Conservation (phyloP, 2,329 filamentous ascomycete genomes). For the Arthrobotrys pseudoclavata region DNA sequence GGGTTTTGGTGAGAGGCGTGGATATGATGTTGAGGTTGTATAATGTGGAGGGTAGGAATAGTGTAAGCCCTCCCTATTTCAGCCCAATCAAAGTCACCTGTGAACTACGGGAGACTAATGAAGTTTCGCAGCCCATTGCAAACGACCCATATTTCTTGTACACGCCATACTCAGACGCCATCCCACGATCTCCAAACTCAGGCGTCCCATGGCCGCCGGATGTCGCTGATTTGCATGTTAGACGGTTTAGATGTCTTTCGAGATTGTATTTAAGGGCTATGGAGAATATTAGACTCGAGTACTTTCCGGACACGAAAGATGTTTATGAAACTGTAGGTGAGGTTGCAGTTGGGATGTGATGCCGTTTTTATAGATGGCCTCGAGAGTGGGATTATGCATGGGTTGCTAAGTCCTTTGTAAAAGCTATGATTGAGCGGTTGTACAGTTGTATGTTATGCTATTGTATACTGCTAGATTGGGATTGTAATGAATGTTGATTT, state of each 20-base stretch:
- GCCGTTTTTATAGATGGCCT: background rate
- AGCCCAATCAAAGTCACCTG: too few species aligned
- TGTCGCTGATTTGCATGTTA: constrained; percentile 50
- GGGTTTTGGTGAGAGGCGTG: constrained; percentile 43
- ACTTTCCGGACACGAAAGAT: constrained; percentile 37
- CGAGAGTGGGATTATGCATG: too few species aligned
- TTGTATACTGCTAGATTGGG: background rate
- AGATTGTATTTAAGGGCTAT: constrained; percentile 50
- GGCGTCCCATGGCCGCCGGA: constrained; percentile 48
- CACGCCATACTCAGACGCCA: constrained; percentile 47
- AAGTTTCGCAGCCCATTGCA: constrained; percentile 28
- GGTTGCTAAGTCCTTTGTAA: too few species aligned
- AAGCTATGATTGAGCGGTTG: background rate
- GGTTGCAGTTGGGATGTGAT: background rate
- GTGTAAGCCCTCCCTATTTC: constrained; percentile 12
- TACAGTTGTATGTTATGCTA: background rate
- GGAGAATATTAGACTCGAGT: constrained; percentile 35
- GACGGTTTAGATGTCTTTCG: constrained; percentile 38
- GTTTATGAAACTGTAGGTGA: background rate
- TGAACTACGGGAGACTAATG: too few species aligned
- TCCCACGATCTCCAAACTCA: constrained; percentile 54
- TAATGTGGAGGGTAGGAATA: constrained; percentile 48
- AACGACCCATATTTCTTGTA: constrained; percentile 53
- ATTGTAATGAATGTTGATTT: background rate
- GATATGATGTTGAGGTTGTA: constrained; percentile 58